phyloP scores from a whole-genome alignment of 139 green algal genomes.

The Haematococcus sp. region DNA sequence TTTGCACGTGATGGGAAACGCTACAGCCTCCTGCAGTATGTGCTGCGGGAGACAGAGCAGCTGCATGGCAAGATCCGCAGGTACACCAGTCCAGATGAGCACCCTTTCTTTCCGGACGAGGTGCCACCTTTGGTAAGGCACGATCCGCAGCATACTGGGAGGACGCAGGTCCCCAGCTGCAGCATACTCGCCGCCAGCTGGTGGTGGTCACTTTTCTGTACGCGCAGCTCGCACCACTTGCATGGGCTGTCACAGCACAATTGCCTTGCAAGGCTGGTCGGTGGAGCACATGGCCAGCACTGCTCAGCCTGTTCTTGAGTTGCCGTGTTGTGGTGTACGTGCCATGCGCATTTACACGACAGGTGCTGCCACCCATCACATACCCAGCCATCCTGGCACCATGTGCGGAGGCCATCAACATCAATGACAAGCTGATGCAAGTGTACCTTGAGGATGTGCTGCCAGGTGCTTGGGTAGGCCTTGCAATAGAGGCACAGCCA shows the following conservation, averaged over 20 bases:
- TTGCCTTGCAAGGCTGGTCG: too few relatives aligned
- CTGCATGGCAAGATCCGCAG: constrained; percentile 85
- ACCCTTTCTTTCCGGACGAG: constrained; percentile 88
- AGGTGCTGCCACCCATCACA: constrained; percentile 64
- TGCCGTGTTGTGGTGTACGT: too few relatives aligned
- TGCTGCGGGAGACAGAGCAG: constrained; percentile 90
- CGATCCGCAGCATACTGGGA: too few relatives aligned
- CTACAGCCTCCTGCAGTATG: constrained; percentile 89
- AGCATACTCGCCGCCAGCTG: too few relatives aligned
- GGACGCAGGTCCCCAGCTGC: too few relatives aligned
- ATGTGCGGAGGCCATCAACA: constrained; percentile 75
- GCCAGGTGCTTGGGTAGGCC: constrained; percentile 43
- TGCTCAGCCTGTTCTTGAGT: too few relatives aligned
- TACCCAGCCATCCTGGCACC: constrained; percentile 73
- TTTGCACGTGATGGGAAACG: constrained; percentile 49
- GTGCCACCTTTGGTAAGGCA: too few relatives aligned
- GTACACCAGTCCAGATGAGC: constrained; percentile 94
- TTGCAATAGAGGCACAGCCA: background rate
- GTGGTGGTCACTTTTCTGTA: too few relatives aligned
- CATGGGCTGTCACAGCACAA: too few relatives aligned
- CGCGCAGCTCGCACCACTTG: too few relatives aligned
- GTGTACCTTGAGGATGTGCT: constrained; percentile 87
- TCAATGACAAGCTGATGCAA: constrained; percentile 83
- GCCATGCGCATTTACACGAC: too few relatives aligned
- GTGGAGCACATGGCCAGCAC: too few relatives aligned